Conservation (phyloP, 2,329 filamentous ascomycete genomes). For the Cucurbitaria berberidis region DNA sequence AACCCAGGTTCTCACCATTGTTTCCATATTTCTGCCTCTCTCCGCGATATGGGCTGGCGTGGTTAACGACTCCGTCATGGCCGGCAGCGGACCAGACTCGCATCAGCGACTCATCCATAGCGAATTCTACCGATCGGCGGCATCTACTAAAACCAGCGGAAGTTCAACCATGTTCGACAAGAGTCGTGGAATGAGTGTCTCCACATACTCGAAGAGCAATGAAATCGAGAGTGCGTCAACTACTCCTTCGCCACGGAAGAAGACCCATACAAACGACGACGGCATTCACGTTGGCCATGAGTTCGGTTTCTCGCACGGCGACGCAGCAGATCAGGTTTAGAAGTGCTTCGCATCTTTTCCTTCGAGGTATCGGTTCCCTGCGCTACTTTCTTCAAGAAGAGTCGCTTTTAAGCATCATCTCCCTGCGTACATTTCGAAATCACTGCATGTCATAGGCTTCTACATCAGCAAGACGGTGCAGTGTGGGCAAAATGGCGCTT, state of each 20-base stretch:
- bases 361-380: background rate
- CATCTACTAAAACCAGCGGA: slow-evolving; percentile 8
- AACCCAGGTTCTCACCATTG: slow-evolving; percentile 62
- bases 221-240: slow-evolving; percentile 18
- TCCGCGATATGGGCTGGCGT: slow-evolving; percentile 69
- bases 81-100: slow-evolving; percentile 26
- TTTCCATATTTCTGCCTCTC: slow-evolving; percentile 68
- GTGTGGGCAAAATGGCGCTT: background rate
- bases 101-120: slow-evolving; percentile 37
- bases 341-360: background rate
- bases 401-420: background rate
- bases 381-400: background rate
- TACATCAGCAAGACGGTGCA: background rate
- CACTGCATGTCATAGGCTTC: background rate
- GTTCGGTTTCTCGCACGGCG: slow-evolving; percentile 26
- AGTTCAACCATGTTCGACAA: slow-evolving; percentile 23
- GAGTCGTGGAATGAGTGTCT: slow-evolving; percentile 23
- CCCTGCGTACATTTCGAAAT: background rate
- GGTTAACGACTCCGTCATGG: slow-evolving; percentile 30
- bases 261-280: slow-evolving; percentile 10
- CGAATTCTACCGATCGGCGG: slow-evolving; percentile 25
- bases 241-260: slow-evolving; percentile 9
- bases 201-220: slow-evolving; percentile 23
- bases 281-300: slow-evolving; percentile 30
- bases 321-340: slow-evolving; percentile 15